Evolutionary conservation across 352 stramenopile genomes (phyloP).

Genomic region (Phytophthora colocasiae): DNA sequence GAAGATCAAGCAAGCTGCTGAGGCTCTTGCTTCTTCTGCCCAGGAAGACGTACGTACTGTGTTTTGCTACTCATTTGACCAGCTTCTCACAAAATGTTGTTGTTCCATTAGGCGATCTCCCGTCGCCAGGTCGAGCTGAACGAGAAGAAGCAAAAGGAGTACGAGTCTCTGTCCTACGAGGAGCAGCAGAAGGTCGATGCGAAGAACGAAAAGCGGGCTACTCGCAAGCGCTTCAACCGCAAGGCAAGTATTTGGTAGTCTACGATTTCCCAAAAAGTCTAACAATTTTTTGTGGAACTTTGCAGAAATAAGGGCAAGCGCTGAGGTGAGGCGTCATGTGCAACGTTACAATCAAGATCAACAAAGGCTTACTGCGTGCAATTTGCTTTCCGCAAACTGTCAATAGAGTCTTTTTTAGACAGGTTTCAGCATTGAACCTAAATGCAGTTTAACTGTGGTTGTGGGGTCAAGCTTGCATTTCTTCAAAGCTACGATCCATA

Average conservation of each 20-base stretch:
- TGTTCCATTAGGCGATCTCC: constrained; percentile 44
- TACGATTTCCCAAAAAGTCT: background rate
- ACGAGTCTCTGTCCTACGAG: constrained; percentile 80
- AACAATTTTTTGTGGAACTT: background rate
- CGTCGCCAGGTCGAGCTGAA: constrained; percentile 60
- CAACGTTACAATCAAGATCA: too few species aligned
- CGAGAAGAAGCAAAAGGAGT: constrained; percentile 86
- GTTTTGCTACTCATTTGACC: background rate
- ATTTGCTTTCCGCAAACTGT: too few species aligned
- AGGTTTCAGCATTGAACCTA: too few species aligned
- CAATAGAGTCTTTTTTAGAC: background rate
- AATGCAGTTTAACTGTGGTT: too few species aligned
- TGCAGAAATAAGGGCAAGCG: constrained; percentile 28
- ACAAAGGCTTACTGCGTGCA: too few species aligned
- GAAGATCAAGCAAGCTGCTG: constrained; percentile 68
- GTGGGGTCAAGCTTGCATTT: too few species aligned
- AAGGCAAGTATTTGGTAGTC: constrained; percentile 46
- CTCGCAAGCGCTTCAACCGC: constrained; percentile 71
- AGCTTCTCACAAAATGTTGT: background rate
- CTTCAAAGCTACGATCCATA: too few species aligned
- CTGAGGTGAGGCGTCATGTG: too few species aligned
- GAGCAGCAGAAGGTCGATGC: constrained; percentile 82
- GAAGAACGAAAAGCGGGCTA: constrained; percentile 73
- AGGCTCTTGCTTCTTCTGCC: constrained; percentile 35
- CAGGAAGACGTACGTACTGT: constrained; percentile 39